Evolutionary conservation across 2,329 filamentous ascomycete genomes (phyloP).

Genomic region (Trichophyton benhamiae): DNA sequence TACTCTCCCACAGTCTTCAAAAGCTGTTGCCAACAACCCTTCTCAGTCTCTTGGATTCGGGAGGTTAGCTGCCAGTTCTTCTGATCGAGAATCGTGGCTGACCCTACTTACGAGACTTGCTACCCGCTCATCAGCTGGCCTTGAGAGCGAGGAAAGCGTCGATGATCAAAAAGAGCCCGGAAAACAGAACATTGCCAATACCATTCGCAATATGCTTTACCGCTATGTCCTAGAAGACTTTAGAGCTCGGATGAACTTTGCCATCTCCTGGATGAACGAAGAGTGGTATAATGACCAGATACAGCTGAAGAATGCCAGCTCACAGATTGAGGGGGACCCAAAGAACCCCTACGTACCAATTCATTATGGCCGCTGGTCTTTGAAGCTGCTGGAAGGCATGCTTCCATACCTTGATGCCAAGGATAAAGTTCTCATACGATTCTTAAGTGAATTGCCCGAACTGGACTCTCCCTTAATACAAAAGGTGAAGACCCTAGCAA

Average conservation of each 20-base stretch:
- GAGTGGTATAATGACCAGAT: conserved; percentile 92
- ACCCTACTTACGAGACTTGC: conserved; percentile 76
- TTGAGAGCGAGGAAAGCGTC: conserved; percentile 40
- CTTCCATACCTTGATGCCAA: conserved; percentile 81
- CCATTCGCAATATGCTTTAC: conserved; percentile 69
- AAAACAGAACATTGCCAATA: conserved; percentile 36
- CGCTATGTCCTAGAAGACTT: conserved; percentile 87
- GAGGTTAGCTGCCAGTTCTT: conserved; percentile 68
- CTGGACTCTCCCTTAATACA: conserved; percentile 60
- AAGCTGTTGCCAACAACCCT: conserved; percentile 37
- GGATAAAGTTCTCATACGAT: conserved; percentile 80
- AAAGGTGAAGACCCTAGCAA: conserved; percentile 53
- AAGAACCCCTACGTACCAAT: conserved; percentile 34
- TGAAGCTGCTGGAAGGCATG: conserved; percentile 78
- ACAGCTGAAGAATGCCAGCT: conserved; percentile 34
- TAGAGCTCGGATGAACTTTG: conserved; percentile 73
- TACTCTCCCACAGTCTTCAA: conserved; percentile 53
- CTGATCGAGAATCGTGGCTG: conserved; percentile 81
- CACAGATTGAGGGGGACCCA: conserved; percentile 29
- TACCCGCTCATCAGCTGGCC: conserved; percentile 60
- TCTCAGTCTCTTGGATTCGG: conserved; percentile 56
- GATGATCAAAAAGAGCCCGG: conserved; percentile 21
- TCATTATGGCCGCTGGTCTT: conserved; percentile 67
- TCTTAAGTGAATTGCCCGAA: conserved; percentile 80
- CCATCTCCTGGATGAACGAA: conserved; percentile 87